phyloP scores from a whole-genome alignment of 1,284 basidiomycete species.

The Cryptococcus amylolentus region DNA sequence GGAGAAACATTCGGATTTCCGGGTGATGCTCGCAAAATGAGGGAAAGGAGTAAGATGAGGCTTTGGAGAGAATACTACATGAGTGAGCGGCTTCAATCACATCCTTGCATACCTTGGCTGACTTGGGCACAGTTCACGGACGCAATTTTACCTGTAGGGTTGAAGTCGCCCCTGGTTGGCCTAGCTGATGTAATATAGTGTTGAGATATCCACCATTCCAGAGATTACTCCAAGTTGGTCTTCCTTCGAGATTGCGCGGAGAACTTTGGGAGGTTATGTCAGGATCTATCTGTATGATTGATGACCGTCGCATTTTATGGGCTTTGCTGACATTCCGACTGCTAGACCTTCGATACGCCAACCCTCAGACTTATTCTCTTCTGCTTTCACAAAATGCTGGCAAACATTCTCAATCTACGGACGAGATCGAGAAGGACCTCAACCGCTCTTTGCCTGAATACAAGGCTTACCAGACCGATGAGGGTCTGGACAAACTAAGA shows the following conservation, averaged over 20 bases:
- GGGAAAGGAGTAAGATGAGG: constrained; percentile 96
- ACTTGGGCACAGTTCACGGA: constrained; percentile 38
- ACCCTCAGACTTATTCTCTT: constrained; percentile 79
- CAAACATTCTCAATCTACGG: constrained; percentile 80
- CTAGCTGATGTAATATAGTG: constrained; percentile 48
- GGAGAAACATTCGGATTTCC: constrained; percentile 88
- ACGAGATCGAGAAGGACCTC: constrained; percentile 99
- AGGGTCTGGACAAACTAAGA: constrained; percentile 77
- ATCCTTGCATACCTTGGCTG: neutral
- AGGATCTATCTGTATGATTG: constrained; percentile 68
- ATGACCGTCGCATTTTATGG: neutral
- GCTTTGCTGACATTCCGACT: neutral
- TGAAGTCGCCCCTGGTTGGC: neutral
- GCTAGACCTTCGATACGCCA: constrained; percentile 71
- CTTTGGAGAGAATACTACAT: constrained; percentile 88
- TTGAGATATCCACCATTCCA: constrained; percentile 95
- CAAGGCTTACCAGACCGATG: constrained; percentile 83
- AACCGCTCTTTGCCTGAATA: constrained; percentile 94
- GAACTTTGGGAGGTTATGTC: constrained; percentile 99
- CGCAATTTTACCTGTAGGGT: constrained; percentile 46
- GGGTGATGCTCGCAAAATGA: constrained; percentile 88
- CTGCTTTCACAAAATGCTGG: constrained; percentile 77
- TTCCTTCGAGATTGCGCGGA: constrained; percentile 90
- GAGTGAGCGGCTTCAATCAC: constrained; percentile 53
- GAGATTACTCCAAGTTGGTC: constrained; percentile 91